A percentile compares a stretch with the other conserved stretches of the same genome.
Evolutionary conservation across 805 yeast genomes (phyloP).

Genomic region (Middelhovenomyces tepae): DNA sequence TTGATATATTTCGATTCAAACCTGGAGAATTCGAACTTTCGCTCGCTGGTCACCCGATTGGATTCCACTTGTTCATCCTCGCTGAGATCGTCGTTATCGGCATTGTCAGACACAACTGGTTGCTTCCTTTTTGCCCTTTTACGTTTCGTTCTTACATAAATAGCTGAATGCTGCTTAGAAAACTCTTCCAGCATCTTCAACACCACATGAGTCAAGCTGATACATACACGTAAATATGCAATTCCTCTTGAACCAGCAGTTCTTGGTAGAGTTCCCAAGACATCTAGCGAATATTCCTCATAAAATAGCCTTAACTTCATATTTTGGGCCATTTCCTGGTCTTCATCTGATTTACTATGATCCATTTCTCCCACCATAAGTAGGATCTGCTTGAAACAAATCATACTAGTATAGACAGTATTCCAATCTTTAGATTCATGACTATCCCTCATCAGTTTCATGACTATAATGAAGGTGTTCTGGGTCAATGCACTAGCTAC

Average conservation of each 20-base stretch:
- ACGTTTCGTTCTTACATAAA: slow-evolving; percentile 41
- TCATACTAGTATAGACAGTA: slow-evolving; percentile 60
- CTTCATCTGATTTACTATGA: slow-evolving; percentile 34
- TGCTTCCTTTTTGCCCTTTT: slow-evolving; percentile 24
- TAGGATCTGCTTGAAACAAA: slow-evolving; percentile 57
- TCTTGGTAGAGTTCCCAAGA: slow-evolving; percentile 51
- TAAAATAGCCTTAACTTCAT: slow-evolving; percentile 64
- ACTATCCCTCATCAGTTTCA: slow-evolving; percentile 32
- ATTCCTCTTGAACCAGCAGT: slow-evolving; percentile 57
- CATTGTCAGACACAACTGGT: slow-evolving; percentile 9
- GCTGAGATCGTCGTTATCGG: slow-evolving; percentile 12
- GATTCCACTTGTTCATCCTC: slow-evolving; percentile 20
- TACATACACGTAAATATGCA: slow-evolving; percentile 47
- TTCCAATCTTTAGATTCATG: slow-evolving; percentile 24
- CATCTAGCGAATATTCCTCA: slow-evolving; percentile 48
- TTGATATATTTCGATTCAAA: slow-evolving; percentile 43
- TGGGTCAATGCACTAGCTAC: slow-evolving; percentile 45
- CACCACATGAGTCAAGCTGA: slow-evolving; percentile 57
- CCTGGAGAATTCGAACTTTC: slow-evolving; percentile 37
- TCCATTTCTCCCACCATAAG: slow-evolving; percentile 36
- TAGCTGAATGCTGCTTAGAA: slow-evolving; percentile 45
- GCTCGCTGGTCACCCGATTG: slow-evolving; percentile 31
- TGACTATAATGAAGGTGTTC: slow-evolving; percentile 47
- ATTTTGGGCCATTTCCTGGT: slow-evolving; percentile 45
- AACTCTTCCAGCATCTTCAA: slow-evolving; percentile 61